Evolutionary conservation across 2,329 filamentous ascomycete genomes (phyloP).

Genomic region (Venturia nashicola): DNA sequence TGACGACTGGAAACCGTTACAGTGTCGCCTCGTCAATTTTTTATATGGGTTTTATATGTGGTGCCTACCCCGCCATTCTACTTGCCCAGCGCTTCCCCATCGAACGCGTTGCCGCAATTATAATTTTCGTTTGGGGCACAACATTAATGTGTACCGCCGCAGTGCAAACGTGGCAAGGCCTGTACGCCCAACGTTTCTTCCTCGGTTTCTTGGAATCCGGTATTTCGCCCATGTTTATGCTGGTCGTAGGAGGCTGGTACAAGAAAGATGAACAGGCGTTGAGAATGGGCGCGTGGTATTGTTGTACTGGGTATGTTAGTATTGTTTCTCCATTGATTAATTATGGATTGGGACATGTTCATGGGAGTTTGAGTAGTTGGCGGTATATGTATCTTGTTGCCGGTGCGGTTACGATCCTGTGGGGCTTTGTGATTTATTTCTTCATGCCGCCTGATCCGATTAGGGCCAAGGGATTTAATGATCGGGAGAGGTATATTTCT

Average conservation of each 20-base stretch:
- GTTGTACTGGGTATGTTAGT: slow-evolving; percentile 25
- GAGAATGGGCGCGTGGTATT: slow-evolving; percentile 15
- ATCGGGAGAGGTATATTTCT: slow-evolving; percentile 19
- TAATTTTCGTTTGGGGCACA: slow-evolving; percentile 26
- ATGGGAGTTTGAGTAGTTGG: slow-evolving; percentile 26
- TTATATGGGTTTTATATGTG: slow-evolving; percentile 37
- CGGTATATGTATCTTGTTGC: slow-evolving; percentile 31
- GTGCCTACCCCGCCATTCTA: slow-evolving; percentile 32
- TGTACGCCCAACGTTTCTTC: slow-evolving; percentile 31
- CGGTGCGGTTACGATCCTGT: slow-evolving; percentile 29
- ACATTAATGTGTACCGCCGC: slow-evolving; percentile 26
- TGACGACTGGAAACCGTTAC: slow-evolving; percentile 31
- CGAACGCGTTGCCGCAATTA: slow-evolving; percentile 30
- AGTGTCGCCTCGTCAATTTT: slow-evolving; percentile 34
- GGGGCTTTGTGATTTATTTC: slow-evolving; percentile 27
- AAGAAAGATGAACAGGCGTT: slow-evolving; percentile 16
- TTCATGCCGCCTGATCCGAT: slow-evolving; percentile 10
- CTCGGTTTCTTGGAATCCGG: slow-evolving; percentile 38
- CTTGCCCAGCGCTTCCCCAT: slow-evolving; percentile 35
- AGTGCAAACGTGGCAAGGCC: slow-evolving; percentile 15
- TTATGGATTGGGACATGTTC: slow-evolving; percentile 35
- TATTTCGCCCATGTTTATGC: slow-evolving; percentile 38
- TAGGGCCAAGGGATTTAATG: slow-evolving; percentile 27
- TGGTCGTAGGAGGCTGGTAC: slow-evolving; percentile 26
- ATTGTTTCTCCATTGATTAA: slow-evolving; percentile 36